These are phyloP conservation scores for Boletus rex-veris DNA, from an alignment of 768 basidiomycete genomes.

Conservation along the genomic window DNA sequence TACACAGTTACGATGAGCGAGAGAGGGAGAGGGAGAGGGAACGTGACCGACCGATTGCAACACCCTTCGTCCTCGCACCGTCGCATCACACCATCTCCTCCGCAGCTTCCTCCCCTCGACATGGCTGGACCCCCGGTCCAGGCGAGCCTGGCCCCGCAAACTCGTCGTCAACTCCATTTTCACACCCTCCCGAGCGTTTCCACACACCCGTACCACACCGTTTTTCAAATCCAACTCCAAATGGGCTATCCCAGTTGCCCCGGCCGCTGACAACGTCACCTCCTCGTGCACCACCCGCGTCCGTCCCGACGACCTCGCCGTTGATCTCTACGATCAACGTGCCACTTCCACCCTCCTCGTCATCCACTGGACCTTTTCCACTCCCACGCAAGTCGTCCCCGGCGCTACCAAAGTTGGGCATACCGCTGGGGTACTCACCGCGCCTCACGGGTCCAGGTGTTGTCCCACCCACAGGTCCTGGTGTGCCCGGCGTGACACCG, in stretches of 20 bases:
- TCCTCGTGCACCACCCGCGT: slow-evolving; percentile 31
- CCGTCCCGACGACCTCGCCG: slow-evolving; percentile 15
- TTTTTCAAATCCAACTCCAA: slow-evolving; percentile 22
- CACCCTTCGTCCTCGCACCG: slow-evolving; percentile 52
- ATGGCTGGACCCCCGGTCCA: slow-evolving; percentile 33
- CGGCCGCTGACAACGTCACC: slow-evolving; percentile 36
- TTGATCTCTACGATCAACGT: slow-evolving; percentile 16
- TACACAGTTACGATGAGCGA: slow-evolving; percentile 27
- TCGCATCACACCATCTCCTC: slow-evolving; percentile 37
- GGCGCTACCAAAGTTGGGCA: slow-evolving; percentile 27
- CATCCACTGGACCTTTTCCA: slow-evolving; percentile 18
- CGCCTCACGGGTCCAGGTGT: slow-evolving; percentile 31
- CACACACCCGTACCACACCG: slow-evolving; percentile 30
- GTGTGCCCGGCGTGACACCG: slow-evolving; percentile 22
- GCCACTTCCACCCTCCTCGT: slow-evolving; percentile 14
- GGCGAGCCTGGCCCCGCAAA: slow-evolving; percentile 28
- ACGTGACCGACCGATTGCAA: slow-evolving; percentile 50
- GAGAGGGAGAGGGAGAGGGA: slow-evolving; percentile 23
- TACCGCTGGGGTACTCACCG: slow-evolving; percentile 27
- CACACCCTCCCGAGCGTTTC: slow-evolving; percentile 28
- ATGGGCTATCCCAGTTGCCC: slow-evolving; percentile 20
- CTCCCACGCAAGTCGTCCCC: slow-evolving; percentile 26
- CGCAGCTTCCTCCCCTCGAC: slow-evolving; percentile 41
- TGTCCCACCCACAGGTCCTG: slow-evolving; percentile 26
- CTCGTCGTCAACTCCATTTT: slow-evolving; percentile 28